Evolutionary conservation across 495 filamentous ascomycete genomes (phyloP), one percentile per base, ranked within the genome.

Genomic region (Parathielavia hyrcaniae): DNA sequence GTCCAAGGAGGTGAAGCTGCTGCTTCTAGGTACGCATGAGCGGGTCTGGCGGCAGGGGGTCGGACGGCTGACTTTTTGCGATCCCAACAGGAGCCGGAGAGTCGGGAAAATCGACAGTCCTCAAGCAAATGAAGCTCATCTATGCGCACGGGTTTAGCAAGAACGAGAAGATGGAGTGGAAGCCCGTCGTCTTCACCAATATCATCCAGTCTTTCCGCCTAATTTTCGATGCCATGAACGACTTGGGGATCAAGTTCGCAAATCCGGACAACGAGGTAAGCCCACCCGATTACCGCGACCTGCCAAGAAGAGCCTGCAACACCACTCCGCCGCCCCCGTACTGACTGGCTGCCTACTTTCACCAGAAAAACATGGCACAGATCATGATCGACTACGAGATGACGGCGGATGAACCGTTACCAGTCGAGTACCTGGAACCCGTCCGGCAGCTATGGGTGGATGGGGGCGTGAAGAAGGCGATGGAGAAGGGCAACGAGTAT

Each of bases 61-160:
- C 45, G 39, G n/a, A 45, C 19, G 36, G 34, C 56, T 50, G 12
- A 50, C 39, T 45, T 39, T 32, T 39, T 32, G 39, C 39, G 26
- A 38, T 22, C 14, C 20, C 6, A 34, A 53, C 70, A 97, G 93
- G 93, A 69, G 93, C 93, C 65, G 93, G 93, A 66, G 93, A 98
- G 76, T 96, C 90, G 32, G 93, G 93, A 44, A 98, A 98, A 71
- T 98, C 93, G 9, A 98, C 93, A 7, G 91, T 98, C 58, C 81
- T 98, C 52, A 98, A 98, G 77, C 93, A 98, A 79, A 98, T 98
- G 93, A 91, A 92, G 67, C 86, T 98, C 72, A 97, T 98, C 64
- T 91, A 98, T 68, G 86, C 90, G 41, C 83, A 89, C 69, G 93
- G 95, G 20, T 97, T 97, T 71, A 89, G 87, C 44, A 85, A 91